Evolutionary conservation across 2,329 filamentous ascomycete genomes (phyloP).

Genomic region (Sordariomycetes sp.): DNA sequence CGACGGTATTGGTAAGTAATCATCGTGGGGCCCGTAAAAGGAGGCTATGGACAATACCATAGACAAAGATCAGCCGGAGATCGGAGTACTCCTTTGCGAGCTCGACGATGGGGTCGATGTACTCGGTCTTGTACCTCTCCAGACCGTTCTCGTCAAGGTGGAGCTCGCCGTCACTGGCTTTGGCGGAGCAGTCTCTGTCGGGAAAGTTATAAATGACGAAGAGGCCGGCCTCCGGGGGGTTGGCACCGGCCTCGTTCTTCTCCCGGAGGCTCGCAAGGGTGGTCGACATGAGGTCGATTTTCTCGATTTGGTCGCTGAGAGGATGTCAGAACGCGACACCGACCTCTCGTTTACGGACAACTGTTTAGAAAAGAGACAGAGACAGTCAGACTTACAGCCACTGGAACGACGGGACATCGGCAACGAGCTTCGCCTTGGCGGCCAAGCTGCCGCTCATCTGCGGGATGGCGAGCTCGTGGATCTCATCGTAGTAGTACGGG

Average conservation of each 20-base stretch:
- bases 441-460: constrained; percentile 45
- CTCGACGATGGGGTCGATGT: constrained; percentile 37
- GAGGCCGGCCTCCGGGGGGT: constrained; percentile 28
- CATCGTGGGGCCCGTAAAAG: no score
- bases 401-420: constrained; percentile 40
- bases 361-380: neutral
- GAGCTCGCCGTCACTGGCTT: constrained; percentile 46
- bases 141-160: constrained; percentile 37
- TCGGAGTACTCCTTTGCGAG: constrained; percentile 31
- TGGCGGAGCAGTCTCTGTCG: constrained; percentile 46
- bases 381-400: constrained; percentile 18
- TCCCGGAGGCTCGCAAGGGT: constrained; percentile 32
- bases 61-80: constrained; percentile 24
- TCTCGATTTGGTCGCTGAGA: constrained; percentile 35
- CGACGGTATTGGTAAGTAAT: neutral
- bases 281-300: constrained; percentile 26
- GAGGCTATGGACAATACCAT: neutral
- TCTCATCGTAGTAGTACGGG: constrained; percentile 42
- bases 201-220: constrained; percentile 46
- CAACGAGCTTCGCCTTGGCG: constrained; percentile 38
- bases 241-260: constrained; percentile 22
- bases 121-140: constrained; percentile 39
- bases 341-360: neutral
- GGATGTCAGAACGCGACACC: neutral
- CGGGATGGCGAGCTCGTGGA: constrained; percentile 47